Base-by-base conservation (phyloP, 2,329 filamentous ascomycete genomes). In the Huntiella abstrusa region DNA sequence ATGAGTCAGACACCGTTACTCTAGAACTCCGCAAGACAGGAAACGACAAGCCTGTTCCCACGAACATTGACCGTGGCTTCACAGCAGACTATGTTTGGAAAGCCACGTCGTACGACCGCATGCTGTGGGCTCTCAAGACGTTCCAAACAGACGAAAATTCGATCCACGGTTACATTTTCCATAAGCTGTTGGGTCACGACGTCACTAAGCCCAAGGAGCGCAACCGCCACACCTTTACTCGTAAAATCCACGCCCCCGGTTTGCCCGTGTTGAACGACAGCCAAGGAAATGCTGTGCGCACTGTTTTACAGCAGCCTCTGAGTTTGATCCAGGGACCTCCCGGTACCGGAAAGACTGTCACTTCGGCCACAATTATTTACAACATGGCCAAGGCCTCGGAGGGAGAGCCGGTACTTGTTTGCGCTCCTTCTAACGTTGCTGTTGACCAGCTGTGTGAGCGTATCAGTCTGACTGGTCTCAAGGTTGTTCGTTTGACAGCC, bases 51-150 rank as follows among this genome's bases (percentile, higher is more conserved):
- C 84, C 82, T 22, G 84, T 96, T 1, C 91, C 91, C 0, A 94
- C 85, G 0, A 88, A 98, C 57, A 91, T 88, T 62, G 94, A 88
- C 0, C 85, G 93, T 64, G 94, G 95, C 62, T 98, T 98, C 64
- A 94, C 86, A 12, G 91, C 88, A 53, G 91, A 98, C 60, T 98
- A 98, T 58, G 91, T 98, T 47, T 98, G 91, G 91, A 98, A 98
- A 61, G 91, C 92, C 11, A 98, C 92, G 0, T 96, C 88, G 0
- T 98, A 98, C 59, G 91, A 98, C 58, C 87, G 91, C 52, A 98
- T 98, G 91, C 91, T 98, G 62, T 77, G 87, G 53, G 92, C 91
- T 46, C 96, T 98, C 88, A 96, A 95, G 70, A 96, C 85, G 0
- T 98, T 98, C 59, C 91, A 91, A 4, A 78, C 96, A 39, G 88